Conservation (phyloP, 176 grass and related monocot genomes). For the Musa schizocarpa region DNA sequence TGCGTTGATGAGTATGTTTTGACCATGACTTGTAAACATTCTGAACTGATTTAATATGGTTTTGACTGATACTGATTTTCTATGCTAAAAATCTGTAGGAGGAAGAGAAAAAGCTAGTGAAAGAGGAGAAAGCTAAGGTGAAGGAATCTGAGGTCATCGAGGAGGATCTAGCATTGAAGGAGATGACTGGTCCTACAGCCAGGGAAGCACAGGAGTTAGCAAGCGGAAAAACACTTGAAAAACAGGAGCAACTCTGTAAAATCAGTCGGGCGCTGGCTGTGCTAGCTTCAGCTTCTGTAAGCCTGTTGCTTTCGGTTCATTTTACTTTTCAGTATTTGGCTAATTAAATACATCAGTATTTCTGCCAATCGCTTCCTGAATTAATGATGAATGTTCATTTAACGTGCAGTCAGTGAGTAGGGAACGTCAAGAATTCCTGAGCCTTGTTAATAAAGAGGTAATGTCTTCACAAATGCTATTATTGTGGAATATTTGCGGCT, state of each 20-base stretch:
- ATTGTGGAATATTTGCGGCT: background rate
- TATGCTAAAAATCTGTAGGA: slow-evolving; percentile 31
- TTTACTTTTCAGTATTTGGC: slow-evolving; percentile 11
- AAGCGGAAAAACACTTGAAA: slow-evolving; percentile 49
- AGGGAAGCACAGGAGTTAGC: slow-evolving; percentile 60
- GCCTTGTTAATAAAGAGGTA: slow-evolving; percentile 96
- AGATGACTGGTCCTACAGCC: slow-evolving; percentile 63
- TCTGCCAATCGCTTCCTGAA: background rate
- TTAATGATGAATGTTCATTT: slow-evolving; percentile 17
- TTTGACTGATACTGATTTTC: background rate
- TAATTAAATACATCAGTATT: slow-evolving; percentile 14
- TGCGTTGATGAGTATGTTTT: background rate
- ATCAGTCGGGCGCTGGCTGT: slow-evolving; percentile 77
- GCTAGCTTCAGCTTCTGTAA: slow-evolving; percentile 89
- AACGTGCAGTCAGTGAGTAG: slow-evolving; percentile 72
- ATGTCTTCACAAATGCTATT: background rate
- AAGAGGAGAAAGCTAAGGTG: slow-evolving; percentile 50
- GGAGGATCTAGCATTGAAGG: slow-evolving; percentile 80
- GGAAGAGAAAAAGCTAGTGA: slow-evolving; percentile 70
- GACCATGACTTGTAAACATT: background rate
- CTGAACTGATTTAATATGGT: background rate
- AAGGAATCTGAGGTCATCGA: slow-evolving; percentile 26
- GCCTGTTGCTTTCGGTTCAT: slow-evolving; percentile 19
- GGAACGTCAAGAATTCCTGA: slow-evolving; percentile 85
- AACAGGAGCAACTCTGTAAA: slow-evolving; percentile 58